Conservation (phyloP, 495 filamentous ascomycete genomes). For the Aspergillus carlsbadensis region DNA sequence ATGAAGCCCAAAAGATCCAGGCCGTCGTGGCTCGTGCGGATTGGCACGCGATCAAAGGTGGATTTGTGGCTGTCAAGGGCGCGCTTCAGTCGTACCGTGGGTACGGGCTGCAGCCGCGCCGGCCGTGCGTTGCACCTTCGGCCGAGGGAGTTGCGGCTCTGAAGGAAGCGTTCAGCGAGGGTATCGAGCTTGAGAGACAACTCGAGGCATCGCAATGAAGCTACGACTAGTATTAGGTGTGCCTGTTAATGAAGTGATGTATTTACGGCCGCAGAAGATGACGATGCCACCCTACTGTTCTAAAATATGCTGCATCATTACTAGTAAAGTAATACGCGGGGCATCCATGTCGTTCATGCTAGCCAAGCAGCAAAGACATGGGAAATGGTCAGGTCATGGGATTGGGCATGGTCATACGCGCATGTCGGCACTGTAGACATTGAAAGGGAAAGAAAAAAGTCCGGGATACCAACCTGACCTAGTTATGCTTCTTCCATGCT, state of each 20-base stretch:
- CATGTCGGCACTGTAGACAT: background rate
- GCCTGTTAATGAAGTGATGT: background rate
- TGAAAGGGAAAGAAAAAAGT: background rate
- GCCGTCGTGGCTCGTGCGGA: slow-evolving; percentile 78
- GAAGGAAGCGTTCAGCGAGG: slow-evolving; percentile 71
- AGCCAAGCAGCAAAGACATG: background rate
- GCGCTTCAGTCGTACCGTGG: slow-evolving; percentile 70
- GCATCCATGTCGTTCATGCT: background rate
- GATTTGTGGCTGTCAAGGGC: slow-evolving; percentile 83
- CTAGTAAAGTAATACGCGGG: background rate
- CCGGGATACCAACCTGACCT: background rate
- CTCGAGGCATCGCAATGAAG: slow-evolving; percentile 29
- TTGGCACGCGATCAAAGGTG: slow-evolving; percentile 84
- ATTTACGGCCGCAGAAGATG: slow-evolving; percentile 5
- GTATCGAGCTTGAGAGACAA: slow-evolving; percentile 66
- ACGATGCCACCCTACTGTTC: slow-evolving; percentile 1
- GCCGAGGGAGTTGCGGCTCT: slow-evolving; percentile 58
- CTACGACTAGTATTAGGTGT: background rate
- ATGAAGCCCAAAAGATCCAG: slow-evolving; percentile 74
- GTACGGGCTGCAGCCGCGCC: slow-evolving; percentile 76
- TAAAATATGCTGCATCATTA: background rate
- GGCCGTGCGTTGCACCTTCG: slow-evolving; percentile 71
- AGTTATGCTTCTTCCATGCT: background rate
- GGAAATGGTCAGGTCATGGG: background rate
- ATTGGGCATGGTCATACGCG: background rate